Evolutionary conservation across 1,139 yeast genomes (phyloP).

Genomic region (Blastobotrys apis): DNA sequence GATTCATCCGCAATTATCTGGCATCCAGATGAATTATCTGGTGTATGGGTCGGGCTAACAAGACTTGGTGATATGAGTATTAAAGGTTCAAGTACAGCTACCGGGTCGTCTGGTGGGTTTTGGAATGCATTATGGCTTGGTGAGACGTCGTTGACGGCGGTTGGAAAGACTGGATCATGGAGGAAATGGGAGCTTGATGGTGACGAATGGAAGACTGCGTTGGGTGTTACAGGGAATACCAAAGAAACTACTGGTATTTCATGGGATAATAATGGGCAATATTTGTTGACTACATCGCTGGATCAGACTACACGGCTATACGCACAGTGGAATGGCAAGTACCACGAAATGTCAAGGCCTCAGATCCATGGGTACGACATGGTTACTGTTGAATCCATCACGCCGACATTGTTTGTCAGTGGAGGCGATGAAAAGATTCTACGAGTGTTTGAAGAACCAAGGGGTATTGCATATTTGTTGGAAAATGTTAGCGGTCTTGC

Average conservation of each 20-base stretch:
- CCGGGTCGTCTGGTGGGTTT: conserved; percentile 97
- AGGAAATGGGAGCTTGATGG: conserved; percentile 58
- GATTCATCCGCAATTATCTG: conserved; percentile 95
- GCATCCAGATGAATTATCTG: conserved; percentile 83
- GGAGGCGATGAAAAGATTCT: conserved; percentile 96
- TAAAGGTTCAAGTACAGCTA: conserved; percentile 97
- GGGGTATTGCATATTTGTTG: conserved; percentile 63
- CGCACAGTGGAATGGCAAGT: conserved; percentile 59
- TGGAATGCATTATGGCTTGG: conserved; percentile 85
- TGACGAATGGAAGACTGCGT: conserved; percentile 48
- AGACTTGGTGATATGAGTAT: conserved; percentile 89
- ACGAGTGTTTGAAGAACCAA: conserved; percentile 88
- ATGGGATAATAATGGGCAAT: conserved; percentile 71
- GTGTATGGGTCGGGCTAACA: conserved; percentile 81
- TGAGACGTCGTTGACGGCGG: conserved; percentile 54
- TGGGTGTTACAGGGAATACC: conserved; percentile 74
- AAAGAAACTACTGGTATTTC: conserved; percentile 71
- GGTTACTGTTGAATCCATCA: conserved; percentile 70
- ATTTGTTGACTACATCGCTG: conserved; percentile 69
- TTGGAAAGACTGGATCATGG: conserved; percentile 92
- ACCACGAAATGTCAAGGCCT: conserved; percentile 95
- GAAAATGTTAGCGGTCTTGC: conserved; percentile 50
- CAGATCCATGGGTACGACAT: conserved; percentile 98
- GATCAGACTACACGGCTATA: conserved; percentile 91
- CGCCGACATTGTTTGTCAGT: conserved; percentile 66